Percentiles rank a stretch among this genome's conserved stretches.
Evolutionary conservation across 768 basidiomycete genomes (phyloP).

Genomic region (Naganishia friedmannii): DNA sequence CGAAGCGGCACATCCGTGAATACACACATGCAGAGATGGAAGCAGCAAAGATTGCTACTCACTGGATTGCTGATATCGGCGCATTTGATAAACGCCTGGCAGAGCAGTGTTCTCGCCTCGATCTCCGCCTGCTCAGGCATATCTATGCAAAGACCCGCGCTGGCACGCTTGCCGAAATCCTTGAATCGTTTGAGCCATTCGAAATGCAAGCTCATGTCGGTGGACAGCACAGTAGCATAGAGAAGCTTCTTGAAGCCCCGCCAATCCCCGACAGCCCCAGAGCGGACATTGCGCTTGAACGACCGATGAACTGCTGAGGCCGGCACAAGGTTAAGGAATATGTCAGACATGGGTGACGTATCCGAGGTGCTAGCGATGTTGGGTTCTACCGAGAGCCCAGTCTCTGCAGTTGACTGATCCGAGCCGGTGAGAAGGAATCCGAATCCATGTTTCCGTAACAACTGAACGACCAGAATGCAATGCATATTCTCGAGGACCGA

Average conservation of each 20-base stretch:
- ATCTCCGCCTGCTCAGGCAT: constrained; percentile 52
- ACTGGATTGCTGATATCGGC: constrained; percentile 99
- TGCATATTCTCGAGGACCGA: constrained; percentile 90
- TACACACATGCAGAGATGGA: constrained; percentile 4
- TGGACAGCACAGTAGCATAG: constrained; percentile 78
- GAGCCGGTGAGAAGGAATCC: constrained; percentile 53
- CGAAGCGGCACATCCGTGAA: background rate
- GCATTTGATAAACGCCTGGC: constrained; percentile 91
- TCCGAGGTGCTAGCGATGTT: constrained; percentile 14
- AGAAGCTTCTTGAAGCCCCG: constrained; percentile 67
- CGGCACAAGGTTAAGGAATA: constrained; percentile 24
- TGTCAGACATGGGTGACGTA: constrained; percentile 13
- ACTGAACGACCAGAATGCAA: constrained; percentile 71
- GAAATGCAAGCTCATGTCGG: constrained; percentile 89
- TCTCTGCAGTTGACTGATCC: background rate
- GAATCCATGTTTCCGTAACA: constrained; percentile 77
- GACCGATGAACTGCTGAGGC: constrained; percentile 15
- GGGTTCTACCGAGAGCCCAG: constrained; percentile 6
- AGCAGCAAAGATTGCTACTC: constrained; percentile 50
- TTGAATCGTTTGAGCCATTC: constrained; percentile 73
- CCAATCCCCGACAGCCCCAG: constrained; percentile 37
- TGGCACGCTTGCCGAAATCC: constrained; percentile 54
- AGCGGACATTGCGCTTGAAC: constrained; percentile 32
- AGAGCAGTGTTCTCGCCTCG: constrained; percentile 66
- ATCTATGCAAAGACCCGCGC: constrained; percentile 40